A percentile compares a stretch with the other conserved stretches of the same genome.
phyloP scores from a whole-genome alignment of 805 yeast species.

The Grigorovia transvaalensis region DNA sequence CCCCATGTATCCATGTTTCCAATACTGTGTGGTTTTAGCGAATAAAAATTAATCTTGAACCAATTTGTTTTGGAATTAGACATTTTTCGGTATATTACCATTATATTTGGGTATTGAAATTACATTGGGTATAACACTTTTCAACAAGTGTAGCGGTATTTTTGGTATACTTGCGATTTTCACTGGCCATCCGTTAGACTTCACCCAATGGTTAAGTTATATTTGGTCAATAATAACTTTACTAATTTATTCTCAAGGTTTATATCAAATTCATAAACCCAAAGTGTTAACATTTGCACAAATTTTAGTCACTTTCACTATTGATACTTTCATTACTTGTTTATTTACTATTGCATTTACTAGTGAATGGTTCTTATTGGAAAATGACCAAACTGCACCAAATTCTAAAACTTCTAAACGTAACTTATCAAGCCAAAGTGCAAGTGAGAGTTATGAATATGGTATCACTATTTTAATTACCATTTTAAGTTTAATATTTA shows the following conservation, averaged over 20 bases:
- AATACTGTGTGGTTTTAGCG: too few species aligned
- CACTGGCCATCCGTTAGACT: slow-evolving; percentile 79
- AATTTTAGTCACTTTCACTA: slow-evolving; percentile 48
- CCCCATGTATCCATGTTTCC: too few species aligned
- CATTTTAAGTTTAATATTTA: slow-evolving; percentile 34
- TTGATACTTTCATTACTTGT: slow-evolving; percentile 59
- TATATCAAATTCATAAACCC: slow-evolving; percentile 40
- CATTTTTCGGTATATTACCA: slow-evolving; percentile 63
- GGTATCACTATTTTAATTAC: slow-evolving; percentile 46
- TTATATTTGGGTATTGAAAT: slow-evolving; percentile 82
- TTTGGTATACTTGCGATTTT: slow-evolving; percentile 79
- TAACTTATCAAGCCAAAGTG: slow-evolving; percentile 42
- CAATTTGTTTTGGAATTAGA: too few species aligned
- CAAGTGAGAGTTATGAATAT: slow-evolving; percentile 48
- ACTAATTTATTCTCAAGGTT: slow-evolving; percentile 56
- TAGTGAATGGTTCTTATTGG: slow-evolving; percentile 58
- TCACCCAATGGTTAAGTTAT: slow-evolving; percentile 76
- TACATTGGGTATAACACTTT: slow-evolving; percentile 59
- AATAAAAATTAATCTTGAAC: too few species aligned
- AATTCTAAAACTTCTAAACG: slow-evolving; percentile 8
- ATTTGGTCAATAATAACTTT: slow-evolving; percentile 50
- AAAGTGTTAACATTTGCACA: slow-evolving; percentile 52
- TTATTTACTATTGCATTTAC: slow-evolving; percentile 68
- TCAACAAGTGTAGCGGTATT: slow-evolving; percentile 82
- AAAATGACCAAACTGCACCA: slow-evolving; percentile 21